phyloP scores from a whole-genome alignment of 768 basidiomycete genomes.

The Rhizopogon salebrosus region DNA sequence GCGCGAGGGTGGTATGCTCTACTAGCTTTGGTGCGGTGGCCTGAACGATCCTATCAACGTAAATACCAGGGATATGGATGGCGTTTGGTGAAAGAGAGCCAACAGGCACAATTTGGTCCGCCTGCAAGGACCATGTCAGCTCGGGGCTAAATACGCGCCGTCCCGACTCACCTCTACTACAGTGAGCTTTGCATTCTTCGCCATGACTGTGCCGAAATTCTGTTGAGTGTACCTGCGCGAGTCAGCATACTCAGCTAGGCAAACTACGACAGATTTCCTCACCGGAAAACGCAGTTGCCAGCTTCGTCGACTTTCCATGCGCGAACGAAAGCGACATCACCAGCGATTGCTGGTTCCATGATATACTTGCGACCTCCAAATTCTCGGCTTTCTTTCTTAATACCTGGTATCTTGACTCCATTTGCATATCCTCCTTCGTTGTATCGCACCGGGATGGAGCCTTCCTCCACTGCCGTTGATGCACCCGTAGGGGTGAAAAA shows the following conservation, averaged over 20 bases:
- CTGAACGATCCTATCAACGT: conserved; percentile 83
- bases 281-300: conserved; percentile 91
- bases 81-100: conserved; percentile 77
- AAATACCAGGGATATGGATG: conserved; percentile 81
- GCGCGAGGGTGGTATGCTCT: conserved; percentile 68
- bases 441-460: conserved; percentile 74
- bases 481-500: conserved; percentile 92
- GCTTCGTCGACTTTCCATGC: conserved; percentile 93
- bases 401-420: conserved; percentile 68
- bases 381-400: conserved; percentile 70
- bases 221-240: conserved; percentile 70
- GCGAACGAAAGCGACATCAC: conserved; percentile 79
- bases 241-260: background rate
- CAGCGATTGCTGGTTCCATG: conserved; percentile 73
- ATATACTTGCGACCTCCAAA: conserved; percentile 79
- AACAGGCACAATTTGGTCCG: conserved; percentile 83
- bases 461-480: conserved; percentile 75
- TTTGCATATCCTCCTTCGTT: conserved; percentile 67
- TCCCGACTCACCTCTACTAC: conserved; percentile 67
- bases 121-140: conserved; percentile 38
- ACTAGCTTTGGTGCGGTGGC: conserved; percentile 75
- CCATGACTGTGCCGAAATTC: conserved; percentile 87
- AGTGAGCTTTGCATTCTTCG: conserved; percentile 81
- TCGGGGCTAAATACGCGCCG: conserved; percentile 5
- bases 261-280: conserved; percentile 9